Percentiles rank a stretch among this genome's conserved stretches.
Evolutionary conservation across 2,329 filamentous ascomycete genomes (phyloP).

Genomic region (Talaromyces marneffei): DNA sequence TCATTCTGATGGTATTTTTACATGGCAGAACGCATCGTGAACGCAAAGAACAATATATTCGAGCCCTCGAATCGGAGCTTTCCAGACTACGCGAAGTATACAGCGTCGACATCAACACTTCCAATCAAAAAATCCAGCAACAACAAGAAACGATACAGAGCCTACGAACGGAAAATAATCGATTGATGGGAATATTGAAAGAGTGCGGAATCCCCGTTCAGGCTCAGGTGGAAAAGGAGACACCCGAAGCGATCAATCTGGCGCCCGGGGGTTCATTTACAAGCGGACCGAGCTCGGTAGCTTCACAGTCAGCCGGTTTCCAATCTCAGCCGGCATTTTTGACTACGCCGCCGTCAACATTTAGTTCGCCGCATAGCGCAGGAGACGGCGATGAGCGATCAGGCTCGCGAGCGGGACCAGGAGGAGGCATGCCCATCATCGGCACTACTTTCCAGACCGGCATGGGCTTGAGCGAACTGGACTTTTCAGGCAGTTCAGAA

Average conservation of each 20-base stretch:
- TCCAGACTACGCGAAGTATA: slow-evolving; percentile 71
- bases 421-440: slow-evolving; percentile 13
- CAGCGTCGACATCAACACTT: slow-evolving; percentile 62
- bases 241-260: slow-evolving; percentile 32
- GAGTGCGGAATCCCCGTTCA: slow-evolving; percentile 54
- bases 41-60: slow-evolving; percentile 93
- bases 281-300: slow-evolving; percentile 30
- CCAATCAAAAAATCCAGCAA: slow-evolving; percentile 42
- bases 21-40: slow-evolving; percentile 82
- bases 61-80: slow-evolving; percentile 85
- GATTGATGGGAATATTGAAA: slow-evolving; percentile 59
- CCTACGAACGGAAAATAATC: slow-evolving; percentile 70
- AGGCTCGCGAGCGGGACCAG: slow-evolving; percentile 20
- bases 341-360: slow-evolving; percentile 31
- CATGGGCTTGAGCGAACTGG: slow-evolving; percentile 9
- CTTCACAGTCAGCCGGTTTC: slow-evolving; percentile 26
- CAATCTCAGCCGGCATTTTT: slow-evolving; percentile 19
- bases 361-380: slow-evolving; percentile 26
- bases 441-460: slow-evolving; percentile 2
- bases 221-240: slow-evolving; percentile 29
- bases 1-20: neutral
- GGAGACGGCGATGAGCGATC: slow-evolving; percentile 23
- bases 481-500: slow-evolving; percentile 6
- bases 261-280: neutral
- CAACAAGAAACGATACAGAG: slow-evolving; percentile 72